Base-by-base conservation (phyloP, 1,139 yeast species). In the Geotrichum australiense region DNA sequence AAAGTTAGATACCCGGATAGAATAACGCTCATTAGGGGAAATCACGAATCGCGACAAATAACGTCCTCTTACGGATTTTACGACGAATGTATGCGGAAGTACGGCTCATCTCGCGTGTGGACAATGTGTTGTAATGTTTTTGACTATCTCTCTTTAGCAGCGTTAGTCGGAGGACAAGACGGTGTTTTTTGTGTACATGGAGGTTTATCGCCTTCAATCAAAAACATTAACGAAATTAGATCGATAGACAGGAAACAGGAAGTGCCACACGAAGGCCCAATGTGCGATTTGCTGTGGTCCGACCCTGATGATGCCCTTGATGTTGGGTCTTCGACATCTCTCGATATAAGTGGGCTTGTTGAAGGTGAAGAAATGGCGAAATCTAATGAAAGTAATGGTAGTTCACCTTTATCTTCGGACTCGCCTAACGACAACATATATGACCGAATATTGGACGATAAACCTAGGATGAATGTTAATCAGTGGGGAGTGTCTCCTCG, bases 31-130 rank as follows among this genome's bases (percentile, higher is more conserved):
- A 81, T 91, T 45, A 76, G 98, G 58, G 98, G 98, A 24, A 91
- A 91, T 63, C 98, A 91, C 64, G 98, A 91, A 63, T 82, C 94
- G 25, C 74, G 98, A 53, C 97, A 91, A 62, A 91, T 91, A 57
- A 91, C 98, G n/a, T 93, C 89, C 53, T 96, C 91, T 20, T 91
- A 91, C 61, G 98, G 98, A 10, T 91, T 91, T 62, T 91, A 91
- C 62, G 98, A 91, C 64, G 98, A 91, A 64, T 87, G 97, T 56
- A 73, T 89, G 57, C 72, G 96, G 52, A 91, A 91, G 62, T 91
- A 91, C 60, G 97, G 97, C 10, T 76, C 86, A 35, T 94, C 96
- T 37, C 80, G 83, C 47, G 97, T 91, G 29, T 91, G 97, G 97
- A 74, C 79, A 40, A 67, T 73, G 54, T 77, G 80, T 56, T 76